Base-by-base conservation (phyloP, 1,284 basidiomycete species). In the Naganishia cerealis region DNA sequence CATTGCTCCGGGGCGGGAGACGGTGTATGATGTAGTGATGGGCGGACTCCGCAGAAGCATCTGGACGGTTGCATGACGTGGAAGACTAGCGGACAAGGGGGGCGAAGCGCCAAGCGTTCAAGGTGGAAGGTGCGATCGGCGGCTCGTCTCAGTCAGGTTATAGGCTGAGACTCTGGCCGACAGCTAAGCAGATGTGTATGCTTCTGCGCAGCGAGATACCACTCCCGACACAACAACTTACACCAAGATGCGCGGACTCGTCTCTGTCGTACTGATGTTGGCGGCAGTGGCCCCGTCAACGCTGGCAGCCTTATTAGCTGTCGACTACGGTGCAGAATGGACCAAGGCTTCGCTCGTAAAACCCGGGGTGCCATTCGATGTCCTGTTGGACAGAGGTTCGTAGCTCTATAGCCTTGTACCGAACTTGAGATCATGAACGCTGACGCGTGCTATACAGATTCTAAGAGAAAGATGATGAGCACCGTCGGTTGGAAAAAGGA, bases 341-440 rank as follows among this genome's bases (percentile, higher is more conserved):
- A 95, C 93, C 76, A 99, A 98, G 81, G 90, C 93, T 36, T 94
- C 94, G 10, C 84, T 99, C 70, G 91, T 99, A 86, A 95, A 95
- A 77, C 95, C 95, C 0, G 95, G 94, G 50, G 83, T 92, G 61
- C 94, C 95, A 0, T 96, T 99, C 75, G 95, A 99, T 81, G 92
- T 99, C 39, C 84, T 99, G 42, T 84, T 99, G 59, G 94, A 96
- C 82, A 91, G 92, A 78, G 67, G 67, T 69, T 53, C 29, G 59
- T 10, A n/a, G 24, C 1, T 18, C n/a, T 46, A 15, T 5, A 42
- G 24, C 18, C n/a, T 12, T 9, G 9, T 36, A 15, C 2, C 3
- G 8, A 12, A 15, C 26, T 52, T 65, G 7, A 55, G 38, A 24
- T 21, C n/a, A 65, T 10, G 3, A 9, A 24, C 1, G 24, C 61